A percentile compares a stretch with the other conserved stretches of the same genome.
Conservation (phyloP, 176 grass and related monocot species). For the Avena eriantha region DNA sequence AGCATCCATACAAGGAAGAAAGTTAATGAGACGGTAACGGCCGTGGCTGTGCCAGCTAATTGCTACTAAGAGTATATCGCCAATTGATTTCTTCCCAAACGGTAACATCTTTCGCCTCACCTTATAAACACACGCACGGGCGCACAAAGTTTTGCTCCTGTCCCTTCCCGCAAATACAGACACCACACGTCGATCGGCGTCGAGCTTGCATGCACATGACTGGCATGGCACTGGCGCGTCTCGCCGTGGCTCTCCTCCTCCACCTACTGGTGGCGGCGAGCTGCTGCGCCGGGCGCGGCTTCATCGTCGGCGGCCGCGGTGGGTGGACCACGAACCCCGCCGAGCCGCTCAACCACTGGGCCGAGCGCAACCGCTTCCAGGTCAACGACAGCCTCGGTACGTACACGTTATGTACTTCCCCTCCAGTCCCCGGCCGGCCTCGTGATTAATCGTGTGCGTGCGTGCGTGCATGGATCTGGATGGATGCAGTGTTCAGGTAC, state of each 20-base stretch:
- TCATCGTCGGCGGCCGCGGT: constrained; percentile 60
- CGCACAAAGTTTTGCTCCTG: neutral
- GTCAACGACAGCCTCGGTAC: constrained; percentile 77
- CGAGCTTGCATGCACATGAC: neutral
- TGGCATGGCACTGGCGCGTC: constrained; percentile 7
- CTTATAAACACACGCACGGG: neutral
- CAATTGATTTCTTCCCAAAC: constrained; percentile 31
- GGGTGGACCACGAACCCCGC: constrained; percentile 61
- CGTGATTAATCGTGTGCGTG: neutral
- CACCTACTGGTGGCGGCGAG: constrained; percentile 20
- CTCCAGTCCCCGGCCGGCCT: neutral
- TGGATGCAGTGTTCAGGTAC: constrained; percentile 71
- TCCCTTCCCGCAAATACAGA: neutral
- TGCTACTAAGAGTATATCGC: neutral
- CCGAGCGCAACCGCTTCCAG: constrained; percentile 78
- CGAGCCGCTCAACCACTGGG: constrained; percentile 70
- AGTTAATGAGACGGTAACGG: neutral
- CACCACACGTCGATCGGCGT: neutral
- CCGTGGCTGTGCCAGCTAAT: constrained; percentile 36
- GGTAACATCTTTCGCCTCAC: neutral
- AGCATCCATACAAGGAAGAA: neutral
- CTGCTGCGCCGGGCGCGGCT: constrained; percentile 44
- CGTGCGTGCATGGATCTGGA: neutral
- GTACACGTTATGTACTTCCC: neutral
- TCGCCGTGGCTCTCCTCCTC: neutral